A percentile compares a stretch with the other conserved stretches of the same genome.
Evolutionary conservation across 1,139 yeast species (phyloP).

Genomic region (Chernovozyma sophiae-reginae): DNA sequence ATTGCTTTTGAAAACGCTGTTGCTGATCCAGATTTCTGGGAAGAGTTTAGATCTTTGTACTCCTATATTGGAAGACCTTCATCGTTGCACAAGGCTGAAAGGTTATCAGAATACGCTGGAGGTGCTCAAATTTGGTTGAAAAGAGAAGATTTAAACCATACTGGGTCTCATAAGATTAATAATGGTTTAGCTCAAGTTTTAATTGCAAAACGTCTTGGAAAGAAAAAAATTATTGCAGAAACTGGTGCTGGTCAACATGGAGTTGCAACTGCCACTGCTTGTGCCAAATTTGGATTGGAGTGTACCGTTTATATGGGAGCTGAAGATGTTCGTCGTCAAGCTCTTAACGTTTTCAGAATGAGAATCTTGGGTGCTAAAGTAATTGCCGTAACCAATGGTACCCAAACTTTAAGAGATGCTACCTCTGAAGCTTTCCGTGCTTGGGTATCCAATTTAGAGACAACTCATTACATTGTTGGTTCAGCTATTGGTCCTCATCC

Average conservation of each 20-base stretch:
- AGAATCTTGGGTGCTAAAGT: slow-evolving; percentile 94
- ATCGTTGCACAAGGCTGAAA: slow-evolving; percentile 82
- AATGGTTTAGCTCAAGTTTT: slow-evolving; percentile 94
- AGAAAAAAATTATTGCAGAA: slow-evolving; percentile 89
- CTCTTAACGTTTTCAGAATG: slow-evolving; percentile 96
- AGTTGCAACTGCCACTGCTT: slow-evolving; percentile 98
- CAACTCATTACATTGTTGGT: slow-evolving; percentile 94
- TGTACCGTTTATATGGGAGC: slow-evolving; percentile 99
- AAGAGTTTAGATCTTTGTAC: slow-evolving; percentile 78
- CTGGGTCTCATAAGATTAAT: slow-evolving; percentile 96
- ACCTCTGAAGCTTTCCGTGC: slow-evolving; percentile 93
- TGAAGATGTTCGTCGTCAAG: slow-evolving; percentile 98
- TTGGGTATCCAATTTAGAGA: slow-evolving; percentile 86
- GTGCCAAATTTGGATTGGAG: slow-evolving; percentile 93
- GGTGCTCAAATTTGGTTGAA: slow-evolving; percentile 98
- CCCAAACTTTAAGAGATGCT: slow-evolving; percentile 94
- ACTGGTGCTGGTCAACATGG: slow-evolving; percentile 99
- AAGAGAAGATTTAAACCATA: slow-evolving; percentile 96
- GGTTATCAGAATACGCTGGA: slow-evolving; percentile 85
- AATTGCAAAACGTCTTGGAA: slow-evolving; percentile 88
- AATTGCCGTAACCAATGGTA: slow-evolving; percentile 89
- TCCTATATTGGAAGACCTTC: slow-evolving; percentile 95
- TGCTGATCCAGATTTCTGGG: slow-evolving; percentile 90
- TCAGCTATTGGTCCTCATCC: slow-evolving; percentile 99
- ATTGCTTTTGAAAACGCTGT: slow-evolving; percentile 80